Base-by-base conservation (phyloP, 148 eudicot genomes). In the Fagopyrum tataricum region DNA sequence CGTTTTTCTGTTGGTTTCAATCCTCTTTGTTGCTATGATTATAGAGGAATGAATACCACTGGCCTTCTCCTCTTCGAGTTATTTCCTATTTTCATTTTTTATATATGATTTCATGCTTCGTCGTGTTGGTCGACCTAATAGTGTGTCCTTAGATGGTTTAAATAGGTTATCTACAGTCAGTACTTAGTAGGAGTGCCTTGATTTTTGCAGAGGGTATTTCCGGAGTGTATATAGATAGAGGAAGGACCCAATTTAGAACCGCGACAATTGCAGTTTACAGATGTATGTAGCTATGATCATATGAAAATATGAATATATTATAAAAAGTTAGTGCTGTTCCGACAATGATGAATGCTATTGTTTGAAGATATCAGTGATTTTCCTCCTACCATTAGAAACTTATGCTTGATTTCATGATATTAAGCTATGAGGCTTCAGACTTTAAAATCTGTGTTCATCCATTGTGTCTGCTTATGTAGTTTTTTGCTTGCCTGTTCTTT, bases 401-500 rank as follows among this genome's bases (percentile, higher is more conserved):
- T 31, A 31, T 31, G 2, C 37, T 31, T 31, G 37, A 31, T 31
- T 31, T 31, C 37, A 31, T 31, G 37, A 31, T 31, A 31, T 31
- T 31, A n/a, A n/a, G 64, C 64, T 61, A 61, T 4, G 41, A 61
- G 67, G 31, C 42, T 1, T 31, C 23, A 7, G 26, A 41, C 41
- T 61, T 26, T 23, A 9, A 31, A 0, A 11, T 11, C 21, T 13
- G 67, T 24, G 41, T 41, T 31, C 17, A 61, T 61, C 67, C 67
- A 61, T 61, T 61, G 41, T 4, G 40, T 31, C n/a, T 11, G 67
- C 31, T 24, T 13, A 24, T 61, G 41, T 61, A 17, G 31, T 61
- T 15, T 10, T 51, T 31, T 37, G 6, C 23, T 74, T 55, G n/a
- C 26, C 81, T 75, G 69, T 62, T 70, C 53, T 12, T 71, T 13